Conservation (phyloP, 1,284 basidiomycete genomes). For the Pseudozyma pruni region DNA sequence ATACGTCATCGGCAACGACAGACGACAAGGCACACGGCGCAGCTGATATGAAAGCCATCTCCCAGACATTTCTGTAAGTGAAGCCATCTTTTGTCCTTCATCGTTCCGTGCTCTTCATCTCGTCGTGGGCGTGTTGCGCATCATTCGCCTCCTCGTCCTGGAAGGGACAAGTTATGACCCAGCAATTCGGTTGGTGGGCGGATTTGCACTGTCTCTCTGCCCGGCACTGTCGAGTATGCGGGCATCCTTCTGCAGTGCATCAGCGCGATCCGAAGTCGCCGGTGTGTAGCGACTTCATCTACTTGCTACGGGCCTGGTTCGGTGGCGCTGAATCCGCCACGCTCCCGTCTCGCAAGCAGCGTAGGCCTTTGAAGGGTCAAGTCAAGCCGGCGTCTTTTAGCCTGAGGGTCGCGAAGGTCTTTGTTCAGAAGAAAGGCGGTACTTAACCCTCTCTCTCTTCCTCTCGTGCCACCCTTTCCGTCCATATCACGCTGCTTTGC, state of each 20-base stretch:
- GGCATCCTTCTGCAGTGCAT: too few species aligned
- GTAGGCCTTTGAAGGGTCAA: too few species aligned
- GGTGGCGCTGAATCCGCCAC: too few species aligned
- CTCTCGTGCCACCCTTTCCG: neutral
- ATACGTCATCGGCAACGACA: slow-evolving; percentile 2
- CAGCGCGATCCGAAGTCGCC: too few species aligned
- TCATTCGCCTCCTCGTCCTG: neutral
- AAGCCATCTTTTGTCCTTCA: slow-evolving; percentile 10
- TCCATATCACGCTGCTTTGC: too few species aligned
- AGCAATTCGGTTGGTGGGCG: slow-evolving; percentile 39
- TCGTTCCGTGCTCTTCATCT: neutral
- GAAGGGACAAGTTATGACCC: slow-evolving; percentile 12
- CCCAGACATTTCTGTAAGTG: slow-evolving; percentile 26
- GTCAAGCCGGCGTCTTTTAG: too few species aligned
- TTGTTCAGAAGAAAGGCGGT: too few species aligned
- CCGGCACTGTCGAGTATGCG: neutral
- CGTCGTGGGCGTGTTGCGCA: slow-evolving; percentile 8
- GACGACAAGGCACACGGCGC: neutral
- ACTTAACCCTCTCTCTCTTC: neutral
- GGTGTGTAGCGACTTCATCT: too few species aligned
- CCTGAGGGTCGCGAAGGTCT: too few species aligned
- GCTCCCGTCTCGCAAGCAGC: too few species aligned
- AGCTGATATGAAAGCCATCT: slow-evolving; percentile 41
- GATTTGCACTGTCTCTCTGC: neutral
- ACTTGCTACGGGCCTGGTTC: too few species aligned